Conservation (phyloP, 768 basidiomycete genomes). For the Cystobasidium onofrii region DNA sequence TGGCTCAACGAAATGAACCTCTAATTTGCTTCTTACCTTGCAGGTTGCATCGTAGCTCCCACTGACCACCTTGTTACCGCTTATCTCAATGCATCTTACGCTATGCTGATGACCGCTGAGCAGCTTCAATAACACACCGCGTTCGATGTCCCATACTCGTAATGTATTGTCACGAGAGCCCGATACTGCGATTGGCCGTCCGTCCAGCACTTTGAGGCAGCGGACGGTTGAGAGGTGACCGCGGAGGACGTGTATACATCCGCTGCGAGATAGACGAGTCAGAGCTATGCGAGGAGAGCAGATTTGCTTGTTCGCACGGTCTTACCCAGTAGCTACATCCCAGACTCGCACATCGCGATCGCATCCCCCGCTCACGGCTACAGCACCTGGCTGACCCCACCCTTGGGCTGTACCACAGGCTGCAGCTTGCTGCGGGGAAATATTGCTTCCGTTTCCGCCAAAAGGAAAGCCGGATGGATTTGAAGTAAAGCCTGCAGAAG, state of each 20-base stretch:
- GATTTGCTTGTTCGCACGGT: background rate
- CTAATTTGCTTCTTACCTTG: slow-evolving; percentile 54
- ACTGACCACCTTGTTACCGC: slow-evolving; percentile 72
- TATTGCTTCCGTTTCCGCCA: background rate
- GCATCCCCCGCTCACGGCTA: slow-evolving; percentile 86
- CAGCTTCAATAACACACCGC: slow-evolving; percentile 53
- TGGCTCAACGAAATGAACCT: too few species aligned
- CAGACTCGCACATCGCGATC: slow-evolving; percentile 86
- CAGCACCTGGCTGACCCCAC: slow-evolving; percentile 75
- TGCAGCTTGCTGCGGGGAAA: slow-evolving; percentile 42
- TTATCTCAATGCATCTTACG: slow-evolving; percentile 81
- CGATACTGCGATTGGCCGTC: slow-evolving; percentile 76
- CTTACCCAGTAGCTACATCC: slow-evolving; percentile 78
- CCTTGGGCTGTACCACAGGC: slow-evolving; percentile 64
- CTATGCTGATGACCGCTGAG: slow-evolving; percentile 70
- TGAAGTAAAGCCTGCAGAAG: background rate
- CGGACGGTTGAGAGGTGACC: slow-evolving; percentile 88
- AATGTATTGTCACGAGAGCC: slow-evolving; percentile 80
- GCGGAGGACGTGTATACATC: slow-evolving; percentile 66
- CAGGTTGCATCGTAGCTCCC: slow-evolving; percentile 89
- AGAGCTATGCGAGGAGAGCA: background rate
- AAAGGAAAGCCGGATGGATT: slow-evolving; percentile 20
- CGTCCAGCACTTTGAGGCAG: slow-evolving; percentile 77
- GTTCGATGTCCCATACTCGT: slow-evolving; percentile 87
- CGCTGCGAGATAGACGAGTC: slow-evolving; percentile 43